These are phyloP conservation scores for Geopyxis carbonaria DNA, from an alignment of 495 filamentous ascomycete species.

Conservation along the genomic window DNA sequence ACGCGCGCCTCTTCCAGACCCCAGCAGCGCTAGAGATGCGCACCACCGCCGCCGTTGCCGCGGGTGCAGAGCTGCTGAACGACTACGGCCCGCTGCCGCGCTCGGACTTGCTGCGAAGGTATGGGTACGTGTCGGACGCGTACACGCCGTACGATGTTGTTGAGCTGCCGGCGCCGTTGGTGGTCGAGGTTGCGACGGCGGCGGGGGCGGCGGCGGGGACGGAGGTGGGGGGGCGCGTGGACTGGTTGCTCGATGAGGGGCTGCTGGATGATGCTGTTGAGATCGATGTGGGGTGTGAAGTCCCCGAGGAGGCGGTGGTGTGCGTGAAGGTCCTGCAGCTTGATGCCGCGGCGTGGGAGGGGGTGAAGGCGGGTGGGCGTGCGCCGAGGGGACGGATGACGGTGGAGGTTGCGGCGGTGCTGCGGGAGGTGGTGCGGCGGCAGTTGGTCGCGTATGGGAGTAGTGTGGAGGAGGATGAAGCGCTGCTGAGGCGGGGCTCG, in stretches of 20 bases:
- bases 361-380: conserved; percentile 20
- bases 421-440: conserved; percentile 24
- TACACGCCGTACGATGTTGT: conserved; percentile 68
- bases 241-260: conserved; percentile 17
- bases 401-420: conserved; percentile 26
- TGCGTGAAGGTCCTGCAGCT: conserved; percentile 26
- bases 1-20: conserved; percentile 27
- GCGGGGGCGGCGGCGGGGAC: conserved; percentile 29
- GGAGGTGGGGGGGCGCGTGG: conserved; percentile 31
- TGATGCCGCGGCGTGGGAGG: conserved; percentile 28
- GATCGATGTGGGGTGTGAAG: conserved; percentile 13
- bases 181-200: conserved; percentile 40
- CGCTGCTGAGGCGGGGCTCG: conserved; percentile 30
- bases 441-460: conserved; percentile 42
- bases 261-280: conserved; percentile 20
- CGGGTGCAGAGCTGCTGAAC: conserved; percentile 73
- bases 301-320: conserved; percentile 20
- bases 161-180: conserved; percentile 45
- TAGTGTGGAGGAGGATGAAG: conserved; percentile 43
- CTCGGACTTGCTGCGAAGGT: conserved; percentile 66
- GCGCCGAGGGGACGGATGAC: conserved; percentile 31
- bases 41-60: conserved; percentile 36
- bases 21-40: conserved; percentile 22
- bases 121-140: conserved; percentile 69
- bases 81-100: conserved; percentile 76